These are phyloP conservation scores for Pezicula radicicola DNA, from an alignment of 2,329 filamentous ascomycete species.

Conservation along the genomic window DNA sequence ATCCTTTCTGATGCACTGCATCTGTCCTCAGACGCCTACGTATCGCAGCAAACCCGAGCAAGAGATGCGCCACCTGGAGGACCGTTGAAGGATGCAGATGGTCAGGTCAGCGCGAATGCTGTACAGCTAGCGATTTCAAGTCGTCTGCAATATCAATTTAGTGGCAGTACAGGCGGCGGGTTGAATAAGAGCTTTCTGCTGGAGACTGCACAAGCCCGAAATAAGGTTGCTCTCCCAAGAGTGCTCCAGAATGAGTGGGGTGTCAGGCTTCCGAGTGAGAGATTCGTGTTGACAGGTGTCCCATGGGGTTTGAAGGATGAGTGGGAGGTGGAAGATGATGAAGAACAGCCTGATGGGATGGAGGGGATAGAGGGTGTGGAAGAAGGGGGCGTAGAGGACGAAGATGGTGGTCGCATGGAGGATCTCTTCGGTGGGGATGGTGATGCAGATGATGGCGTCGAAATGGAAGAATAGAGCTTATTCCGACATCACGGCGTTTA, in stretches of 20 bases:
- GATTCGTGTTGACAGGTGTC: constrained; percentile 64
- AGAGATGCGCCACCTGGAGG: constrained; percentile 27
- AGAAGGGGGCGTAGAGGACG: constrained; percentile 32
- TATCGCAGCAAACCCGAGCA: constrained; percentile 33
- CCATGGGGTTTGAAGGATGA: constrained; percentile 62
- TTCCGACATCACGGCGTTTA: background rate
- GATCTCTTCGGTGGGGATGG: constrained; percentile 47
- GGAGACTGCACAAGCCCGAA: constrained; percentile 70
- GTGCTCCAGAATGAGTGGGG: constrained; percentile 66
- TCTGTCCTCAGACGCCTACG: constrained; percentile 66
- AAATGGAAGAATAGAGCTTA: constrained; percentile 28
- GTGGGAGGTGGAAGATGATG: constrained; percentile 49
- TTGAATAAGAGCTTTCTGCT: constrained; percentile 73
- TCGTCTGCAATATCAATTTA: constrained; percentile 67
- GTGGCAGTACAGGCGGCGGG: constrained; percentile 46
- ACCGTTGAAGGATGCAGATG: constrained; percentile 27
- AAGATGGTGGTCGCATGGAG: constrained; percentile 47
- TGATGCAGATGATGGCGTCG: constrained; percentile 56
- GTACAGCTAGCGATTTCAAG: constrained; percentile 71
- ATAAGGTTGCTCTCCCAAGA: constrained; percentile 62
- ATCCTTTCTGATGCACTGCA: constrained; percentile 70
- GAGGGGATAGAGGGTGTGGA: constrained; percentile 33
- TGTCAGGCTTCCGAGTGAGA: constrained; percentile 62
- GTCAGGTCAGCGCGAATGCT: constrained; percentile 58
- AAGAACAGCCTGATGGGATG: constrained; percentile 37